phyloP scores from a whole-genome alignment of 2,329 filamentous ascomycete species.

The Arthrobotrys pseudoclavata region DNA sequence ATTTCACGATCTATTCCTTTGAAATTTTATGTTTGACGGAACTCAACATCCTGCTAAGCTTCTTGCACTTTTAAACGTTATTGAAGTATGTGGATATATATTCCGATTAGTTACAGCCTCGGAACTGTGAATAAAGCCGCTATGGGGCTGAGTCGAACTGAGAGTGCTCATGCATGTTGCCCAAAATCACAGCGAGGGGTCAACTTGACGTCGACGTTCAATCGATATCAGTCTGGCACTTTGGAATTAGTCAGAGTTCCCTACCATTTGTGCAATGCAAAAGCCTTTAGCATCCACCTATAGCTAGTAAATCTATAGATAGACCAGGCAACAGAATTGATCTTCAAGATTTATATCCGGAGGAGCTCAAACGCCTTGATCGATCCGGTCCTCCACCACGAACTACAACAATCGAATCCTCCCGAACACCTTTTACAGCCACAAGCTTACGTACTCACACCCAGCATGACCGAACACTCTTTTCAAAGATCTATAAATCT shows the following conservation, averaged over 20 bases:
- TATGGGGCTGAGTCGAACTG: too few species aligned
- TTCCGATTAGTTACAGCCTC: too few species aligned
- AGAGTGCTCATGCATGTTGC: too few species aligned
- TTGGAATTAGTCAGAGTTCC: background rate
- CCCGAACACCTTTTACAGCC: background rate
- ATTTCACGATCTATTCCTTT: too few species aligned
- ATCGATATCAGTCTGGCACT: background rate
- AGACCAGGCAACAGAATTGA: background rate
- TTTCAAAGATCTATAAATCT: background rate
- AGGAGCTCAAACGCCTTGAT: conserved; percentile 1
- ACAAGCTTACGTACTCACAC: conserved; percentile 6
- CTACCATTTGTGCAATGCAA: background rate
- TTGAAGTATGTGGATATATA: too few species aligned
- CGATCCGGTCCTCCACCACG: background rate
- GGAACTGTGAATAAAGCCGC: too few species aligned
- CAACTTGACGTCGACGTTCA: background rate
- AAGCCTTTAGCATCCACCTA: background rate
- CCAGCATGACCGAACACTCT: background rate
- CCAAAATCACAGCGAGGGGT: background rate
- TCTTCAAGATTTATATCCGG: background rate
- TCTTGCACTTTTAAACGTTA: too few species aligned
- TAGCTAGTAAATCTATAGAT: conserved; percentile 1
- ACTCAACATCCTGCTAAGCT: too few species aligned
- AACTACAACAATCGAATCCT: background rate
- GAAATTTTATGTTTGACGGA: too few species aligned